These are phyloP conservation scores for Diaporthe aspalathi DNA, from an alignment of 2,329 filamentous ascomycete species.

Conservation along the genomic window DNA sequence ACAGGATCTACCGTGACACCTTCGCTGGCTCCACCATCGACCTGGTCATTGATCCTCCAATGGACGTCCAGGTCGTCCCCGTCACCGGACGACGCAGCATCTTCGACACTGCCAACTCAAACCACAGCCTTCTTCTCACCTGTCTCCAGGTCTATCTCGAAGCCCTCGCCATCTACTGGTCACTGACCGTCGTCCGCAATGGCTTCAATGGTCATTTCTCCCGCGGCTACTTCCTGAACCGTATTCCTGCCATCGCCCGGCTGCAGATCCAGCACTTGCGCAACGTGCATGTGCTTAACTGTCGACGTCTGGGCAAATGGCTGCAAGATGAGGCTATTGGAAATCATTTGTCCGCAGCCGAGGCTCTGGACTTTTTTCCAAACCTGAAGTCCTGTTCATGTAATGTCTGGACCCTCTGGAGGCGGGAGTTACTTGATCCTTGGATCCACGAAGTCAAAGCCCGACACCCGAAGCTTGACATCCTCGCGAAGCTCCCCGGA, in stretches of 20 bases:
- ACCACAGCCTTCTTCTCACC: conserved; percentile 13
- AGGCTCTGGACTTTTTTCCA: background rate
- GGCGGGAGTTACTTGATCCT: too few species aligned
- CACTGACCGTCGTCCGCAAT: background rate
- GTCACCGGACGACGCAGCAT: background rate
- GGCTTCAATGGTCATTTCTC: background rate
- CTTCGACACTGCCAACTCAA: background rate
- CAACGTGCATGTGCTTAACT: accelerated
- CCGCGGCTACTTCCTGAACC: conserved; percentile 1
- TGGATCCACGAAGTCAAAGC: too few species aligned
- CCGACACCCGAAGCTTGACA: background rate
- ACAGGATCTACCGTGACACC: conserved; percentile 9
- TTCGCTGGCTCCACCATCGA: background rate
- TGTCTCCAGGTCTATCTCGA: background rate
- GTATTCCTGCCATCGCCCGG: conserved; percentile 7
- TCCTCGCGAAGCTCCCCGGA: too few species aligned
- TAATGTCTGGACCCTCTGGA: background rate
- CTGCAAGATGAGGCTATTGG: background rate
- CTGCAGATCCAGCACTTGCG: conserved; percentile 8
- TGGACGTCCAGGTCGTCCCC: background rate
- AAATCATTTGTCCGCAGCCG: background rate
- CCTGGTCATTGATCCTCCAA: background rate
- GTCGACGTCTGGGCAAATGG: background rate
- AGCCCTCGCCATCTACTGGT: conserved; percentile 16
- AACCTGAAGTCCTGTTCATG: background rate